phyloP scores from a whole-genome alignment of 495 filamentous ascomycete species.

The Pyrenopolyporus hunteri region DNA sequence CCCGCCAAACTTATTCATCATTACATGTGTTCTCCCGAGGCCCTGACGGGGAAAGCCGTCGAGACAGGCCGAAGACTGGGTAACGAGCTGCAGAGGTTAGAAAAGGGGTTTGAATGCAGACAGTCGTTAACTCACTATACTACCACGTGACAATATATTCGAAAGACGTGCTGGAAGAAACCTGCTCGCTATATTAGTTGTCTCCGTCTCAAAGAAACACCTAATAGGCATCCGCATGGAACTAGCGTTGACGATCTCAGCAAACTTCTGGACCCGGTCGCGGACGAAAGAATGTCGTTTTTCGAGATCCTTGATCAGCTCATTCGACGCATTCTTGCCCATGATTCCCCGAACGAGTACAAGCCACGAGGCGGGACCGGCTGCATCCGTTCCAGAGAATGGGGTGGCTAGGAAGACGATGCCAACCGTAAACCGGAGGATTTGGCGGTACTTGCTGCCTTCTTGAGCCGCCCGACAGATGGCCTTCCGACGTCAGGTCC shows the following conservation, averaged over 20 bases:
- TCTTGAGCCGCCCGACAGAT: constrained; percentile 30
- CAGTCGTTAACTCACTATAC: constrained; percentile 7
- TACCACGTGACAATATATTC: not conserved
- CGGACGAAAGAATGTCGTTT: not conserved
- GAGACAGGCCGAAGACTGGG: constrained; percentile 31
- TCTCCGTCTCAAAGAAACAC: constrained; percentile 12
- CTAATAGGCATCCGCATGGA: not conserved
- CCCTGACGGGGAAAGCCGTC: constrained; percentile 14
- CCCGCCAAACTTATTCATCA: constrained; percentile 27
- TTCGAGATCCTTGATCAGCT: constrained; percentile 11
- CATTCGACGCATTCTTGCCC: not conserved
- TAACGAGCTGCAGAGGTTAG: constrained; percentile 27
- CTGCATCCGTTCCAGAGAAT: constrained; percentile 27
- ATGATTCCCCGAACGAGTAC: constrained; percentile 4
- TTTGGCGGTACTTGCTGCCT: constrained; percentile 20
- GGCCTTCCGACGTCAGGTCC: constrained; percentile 10
- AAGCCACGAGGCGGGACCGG: constrained; percentile 1
- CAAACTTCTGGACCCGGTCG: not conserved
- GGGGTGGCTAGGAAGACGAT: constrained; percentile 33
- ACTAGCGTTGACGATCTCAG: constrained; percentile 7
- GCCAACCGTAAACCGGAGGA: constrained; percentile 25
- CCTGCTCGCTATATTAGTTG: not conserved
- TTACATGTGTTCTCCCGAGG: constrained; percentile 21
- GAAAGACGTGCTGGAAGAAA: not conserved
- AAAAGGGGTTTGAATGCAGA: constrained; percentile 1